These are phyloP conservation scores for Blastobotrys apis DNA, from an alignment of 1,139 yeast species.

Conservation along the genomic window DNA sequence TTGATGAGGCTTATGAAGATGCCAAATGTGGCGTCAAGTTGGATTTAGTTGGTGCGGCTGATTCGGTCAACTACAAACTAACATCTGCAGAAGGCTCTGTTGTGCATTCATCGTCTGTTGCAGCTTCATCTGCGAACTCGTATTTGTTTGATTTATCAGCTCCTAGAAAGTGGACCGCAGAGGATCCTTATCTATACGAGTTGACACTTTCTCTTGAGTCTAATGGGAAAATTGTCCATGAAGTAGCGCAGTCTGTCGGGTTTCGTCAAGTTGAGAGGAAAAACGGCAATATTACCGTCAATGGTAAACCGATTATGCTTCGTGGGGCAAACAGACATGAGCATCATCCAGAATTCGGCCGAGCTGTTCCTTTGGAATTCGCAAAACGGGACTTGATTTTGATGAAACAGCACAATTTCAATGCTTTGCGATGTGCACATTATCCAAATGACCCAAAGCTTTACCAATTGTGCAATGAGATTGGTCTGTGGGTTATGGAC, in stretches of 20 bases:
- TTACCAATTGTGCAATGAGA: slow-evolving; percentile 26
- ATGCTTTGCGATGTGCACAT: slow-evolving; percentile 39
- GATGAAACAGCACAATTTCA: slow-evolving; percentile 38
- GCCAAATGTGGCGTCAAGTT: no score
- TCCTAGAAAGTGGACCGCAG: slow-evolving; percentile 38
- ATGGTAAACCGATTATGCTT: slow-evolving; percentile 32
- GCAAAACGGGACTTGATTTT: slow-evolving; percentile 32
- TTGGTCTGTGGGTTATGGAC: slow-evolving; percentile 35
- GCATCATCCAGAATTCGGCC: slow-evolving; percentile 35
- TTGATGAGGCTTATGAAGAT: no score
- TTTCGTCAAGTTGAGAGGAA: slow-evolving; percentile 33
- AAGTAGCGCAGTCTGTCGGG: slow-evolving; percentile 32
- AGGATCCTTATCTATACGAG: slow-evolving; percentile 34
- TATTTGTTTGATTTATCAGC: slow-evolving; percentile 17
- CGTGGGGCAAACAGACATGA: slow-evolving; percentile 39
- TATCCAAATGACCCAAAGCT: slow-evolving; percentile 34
- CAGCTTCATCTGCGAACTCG: no score
- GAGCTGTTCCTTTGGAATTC: slow-evolving; percentile 36
- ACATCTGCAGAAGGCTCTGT: slow-evolving; percentile 7
- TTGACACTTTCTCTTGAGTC: slow-evolving; percentile 19
- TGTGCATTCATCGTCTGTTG: not conserved
- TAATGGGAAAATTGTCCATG: slow-evolving; percentile 18
- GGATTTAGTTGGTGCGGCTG: not conserved
- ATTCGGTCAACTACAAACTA: slow-evolving; percentile 10
- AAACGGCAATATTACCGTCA: slow-evolving; percentile 32